A percentile compares a stretch with the other conserved stretches of the same genome.
phyloP scores from a whole-genome alignment of 495 filamentous ascomycete genomes.

The Penicillium antarcticum region DNA sequence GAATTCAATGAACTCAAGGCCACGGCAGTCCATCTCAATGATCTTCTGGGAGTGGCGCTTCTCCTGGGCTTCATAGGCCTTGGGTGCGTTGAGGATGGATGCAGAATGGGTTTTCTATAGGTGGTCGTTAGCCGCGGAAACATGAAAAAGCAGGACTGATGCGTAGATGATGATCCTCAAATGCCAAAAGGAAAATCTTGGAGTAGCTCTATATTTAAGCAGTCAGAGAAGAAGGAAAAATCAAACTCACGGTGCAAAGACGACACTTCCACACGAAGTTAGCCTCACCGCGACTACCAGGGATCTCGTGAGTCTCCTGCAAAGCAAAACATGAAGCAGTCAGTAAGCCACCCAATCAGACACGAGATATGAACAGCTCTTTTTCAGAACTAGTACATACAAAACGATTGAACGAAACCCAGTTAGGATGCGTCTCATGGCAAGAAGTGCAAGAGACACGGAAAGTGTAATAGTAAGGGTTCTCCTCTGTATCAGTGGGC shows the following conservation, averaged over 20 bases:
- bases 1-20: slow-evolving; percentile 88
- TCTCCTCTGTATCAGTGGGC: slow-evolving; percentile 74
- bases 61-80: slow-evolving; percentile 54
- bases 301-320: slow-evolving; percentile 82
- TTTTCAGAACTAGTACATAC: slow-evolving; percentile 48
- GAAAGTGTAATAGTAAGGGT: slow-evolving; percentile 93
- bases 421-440: slow-evolving; percentile 84
- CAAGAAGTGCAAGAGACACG: slow-evolving; percentile 95
- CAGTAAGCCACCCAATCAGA: background rate
- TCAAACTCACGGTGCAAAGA: slow-evolving; percentile 67
- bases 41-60: slow-evolving; percentile 73
- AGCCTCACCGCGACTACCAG: slow-evolving; percentile 87
- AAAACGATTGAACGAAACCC: slow-evolving; percentile 81
- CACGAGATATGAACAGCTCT: no score
- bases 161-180: background rate
- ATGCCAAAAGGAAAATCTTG: no score
- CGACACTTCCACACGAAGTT: slow-evolving; percentile 99
- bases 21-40: slow-evolving; percentile 88
- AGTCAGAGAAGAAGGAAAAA: background rate
- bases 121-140: background rate
- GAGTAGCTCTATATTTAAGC: no score
- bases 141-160: background rate
- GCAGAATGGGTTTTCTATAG: slow-evolving; percentile 61
- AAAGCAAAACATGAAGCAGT: background rate
- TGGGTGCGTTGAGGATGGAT: slow-evolving; percentile 68